Conservation (phyloP, 306 rosid genomes). For the Vigna unguiculata region DNA sequence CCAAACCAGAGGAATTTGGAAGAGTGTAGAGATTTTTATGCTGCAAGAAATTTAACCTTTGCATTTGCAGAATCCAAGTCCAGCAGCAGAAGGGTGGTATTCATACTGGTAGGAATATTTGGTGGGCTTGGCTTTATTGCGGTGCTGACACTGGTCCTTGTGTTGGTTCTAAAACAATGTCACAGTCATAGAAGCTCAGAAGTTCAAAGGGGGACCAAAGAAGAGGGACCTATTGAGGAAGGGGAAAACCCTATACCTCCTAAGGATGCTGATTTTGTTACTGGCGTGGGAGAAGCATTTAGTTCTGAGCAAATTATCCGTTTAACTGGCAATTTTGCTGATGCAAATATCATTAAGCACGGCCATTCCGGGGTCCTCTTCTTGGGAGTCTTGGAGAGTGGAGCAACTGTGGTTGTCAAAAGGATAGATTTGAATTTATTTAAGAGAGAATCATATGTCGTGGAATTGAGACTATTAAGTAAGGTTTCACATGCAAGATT, state of each 20-base stretch:
- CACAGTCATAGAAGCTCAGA: slow-evolving; percentile 43
- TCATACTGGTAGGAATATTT: slow-evolving; percentile 74
- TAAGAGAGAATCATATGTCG: slow-evolving; percentile 61
- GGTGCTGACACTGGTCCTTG: slow-evolving; percentile 60
- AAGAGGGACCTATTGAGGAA: slow-evolving; percentile 60
- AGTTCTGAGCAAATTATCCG: slow-evolving; percentile 71
- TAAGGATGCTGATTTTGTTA: slow-evolving; percentile 51
- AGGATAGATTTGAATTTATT: slow-evolving; percentile 63
- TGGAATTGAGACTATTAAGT: slow-evolving; percentile 71
- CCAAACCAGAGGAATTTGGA: slow-evolving; percentile 60
- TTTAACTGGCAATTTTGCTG: slow-evolving; percentile 66
- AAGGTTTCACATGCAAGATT: slow-evolving; percentile 79
- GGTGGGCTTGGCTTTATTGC: slow-evolving; percentile 79
- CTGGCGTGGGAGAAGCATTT: slow-evolving; percentile 70
- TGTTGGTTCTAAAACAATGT: slow-evolving; percentile 55
- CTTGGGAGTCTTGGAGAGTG: slow-evolving; percentile 62
- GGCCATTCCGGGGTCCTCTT: slow-evolving; percentile 94
- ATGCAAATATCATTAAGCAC: slow-evolving; percentile 72
- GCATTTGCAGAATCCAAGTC: slow-evolving; percentile 41
- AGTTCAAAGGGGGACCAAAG: slow-evolving; percentile 54
- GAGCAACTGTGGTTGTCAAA: slow-evolving; percentile 75
- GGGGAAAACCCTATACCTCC: slow-evolving; percentile 59
- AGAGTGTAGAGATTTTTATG: slow-evolving; percentile 72
- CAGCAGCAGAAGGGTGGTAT: slow-evolving; percentile 54
- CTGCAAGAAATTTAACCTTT: slow-evolving; percentile 49